Conservation (phyloP, 768 basidiomycete genomes). For the Kondoa malvinella region DNA sequence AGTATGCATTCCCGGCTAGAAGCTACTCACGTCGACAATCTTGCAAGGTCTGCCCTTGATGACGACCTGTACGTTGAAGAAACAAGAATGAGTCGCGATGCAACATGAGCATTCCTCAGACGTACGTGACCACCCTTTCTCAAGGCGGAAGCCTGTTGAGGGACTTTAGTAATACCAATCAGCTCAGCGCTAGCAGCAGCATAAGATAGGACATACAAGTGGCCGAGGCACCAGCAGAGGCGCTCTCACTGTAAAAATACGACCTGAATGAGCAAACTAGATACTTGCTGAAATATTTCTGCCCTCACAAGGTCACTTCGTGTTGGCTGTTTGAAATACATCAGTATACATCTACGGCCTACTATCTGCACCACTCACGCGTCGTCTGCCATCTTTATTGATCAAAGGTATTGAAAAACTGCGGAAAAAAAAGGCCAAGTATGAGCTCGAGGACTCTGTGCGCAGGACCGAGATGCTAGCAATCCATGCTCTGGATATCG, state of each 20-base stretch:
- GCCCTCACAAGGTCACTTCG: slow-evolving; percentile 9
- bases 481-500: too few species aligned
- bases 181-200: background rate
- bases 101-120: too few species aligned
- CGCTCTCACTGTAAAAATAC: background rate
- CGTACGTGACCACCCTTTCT: slow-evolving; percentile 42
- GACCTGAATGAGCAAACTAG: background rate
- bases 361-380: background rate
- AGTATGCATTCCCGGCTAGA: background rate
- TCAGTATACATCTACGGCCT: background rate
- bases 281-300: background rate
- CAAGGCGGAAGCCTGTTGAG: slow-evolving; percentile 73
- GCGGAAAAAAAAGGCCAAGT: background rate
- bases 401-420: background rate
- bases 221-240: slow-evolving; percentile 1
- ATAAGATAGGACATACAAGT: background rate
- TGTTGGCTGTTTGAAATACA: background rate
- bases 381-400: slow-evolving; percentile 5
- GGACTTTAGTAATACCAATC: slow-evolving; percentile 6
- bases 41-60: slow-evolving; percentile 98
- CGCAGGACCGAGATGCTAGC: too few species aligned
- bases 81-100: too few species aligned
- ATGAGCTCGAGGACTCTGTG: too few species aligned
- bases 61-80: slow-evolving; percentile 49
- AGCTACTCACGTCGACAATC: slow-evolving; percentile 28